Percentiles rank a stretch among this genome's conserved stretches.
phyloP scores from a whole-genome alignment of 306 rosid species.

The Comarum palustre region DNA sequence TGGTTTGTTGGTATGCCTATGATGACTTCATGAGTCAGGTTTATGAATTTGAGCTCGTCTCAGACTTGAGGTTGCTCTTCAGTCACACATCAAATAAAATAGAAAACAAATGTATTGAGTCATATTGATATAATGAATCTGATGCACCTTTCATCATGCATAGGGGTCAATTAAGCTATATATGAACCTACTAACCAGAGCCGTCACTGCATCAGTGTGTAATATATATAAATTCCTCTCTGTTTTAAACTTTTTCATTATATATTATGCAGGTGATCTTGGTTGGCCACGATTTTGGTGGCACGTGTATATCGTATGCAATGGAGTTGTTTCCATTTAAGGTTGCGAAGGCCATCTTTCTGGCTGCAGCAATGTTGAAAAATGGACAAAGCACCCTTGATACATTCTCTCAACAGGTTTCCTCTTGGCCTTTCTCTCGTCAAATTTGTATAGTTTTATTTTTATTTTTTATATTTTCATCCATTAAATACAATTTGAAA shows the following conservation, averaged over 20 bases:
- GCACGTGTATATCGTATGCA: constrained; percentile 80
- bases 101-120: neutral
- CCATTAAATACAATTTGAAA: neutral
- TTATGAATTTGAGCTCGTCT: neutral
- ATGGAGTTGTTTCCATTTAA: constrained; percentile 79
- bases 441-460: constrained; percentile 2
- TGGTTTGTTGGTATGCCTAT: neutral
- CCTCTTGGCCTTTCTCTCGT: constrained; percentile 12
- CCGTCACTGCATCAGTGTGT: neutral
- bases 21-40: constrained; percentile 2
- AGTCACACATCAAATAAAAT: neutral
- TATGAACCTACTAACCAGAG: neutral
- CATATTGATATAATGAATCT: neutral
- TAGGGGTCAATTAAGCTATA: neutral
- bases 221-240: constrained; percentile 15
- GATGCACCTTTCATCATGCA: neutral
- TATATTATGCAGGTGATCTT: constrained; percentile 65
- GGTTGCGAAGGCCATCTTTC: constrained; percentile 77
- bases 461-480: neutral
- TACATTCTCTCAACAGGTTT: constrained; percentile 85
- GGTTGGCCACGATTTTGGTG: constrained; percentile 98
- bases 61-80: neutral
- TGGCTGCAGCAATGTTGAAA: constrained; percentile 86
- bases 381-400: constrained; percentile 83
- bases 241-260: constrained; percentile 2